These are phyloP conservation scores for Exophiala alcalophila DNA, from an alignment of 2,329 filamentous ascomycete genomes.

Conservation along the genomic window DNA sequence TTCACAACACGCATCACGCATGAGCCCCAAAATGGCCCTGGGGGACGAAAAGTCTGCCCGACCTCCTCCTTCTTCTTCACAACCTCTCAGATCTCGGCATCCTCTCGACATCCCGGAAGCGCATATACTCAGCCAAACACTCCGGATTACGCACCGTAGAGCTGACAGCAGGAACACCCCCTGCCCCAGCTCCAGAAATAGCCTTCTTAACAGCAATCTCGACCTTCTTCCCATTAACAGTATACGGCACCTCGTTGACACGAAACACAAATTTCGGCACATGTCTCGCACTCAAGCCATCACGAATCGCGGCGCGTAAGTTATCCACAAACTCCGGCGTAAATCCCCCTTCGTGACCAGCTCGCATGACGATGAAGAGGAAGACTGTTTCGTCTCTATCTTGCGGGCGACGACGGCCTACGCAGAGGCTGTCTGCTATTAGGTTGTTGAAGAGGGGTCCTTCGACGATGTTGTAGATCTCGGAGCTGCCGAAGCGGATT, in stretches of 20 bases:
- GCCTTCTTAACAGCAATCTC: conserved; percentile 45
- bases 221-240: conserved; percentile 50
- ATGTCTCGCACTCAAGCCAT: conserved; percentile 37
- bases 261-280: conserved; percentile 43
- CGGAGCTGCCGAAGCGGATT: conserved; percentile 47
- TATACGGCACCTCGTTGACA: conserved; percentile 42
- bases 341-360: conserved; percentile 29
- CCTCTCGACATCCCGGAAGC: conserved; percentile 31
- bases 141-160: conserved; percentile 43
- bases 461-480: conserved; percentile 51
- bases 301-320: conserved; percentile 29
- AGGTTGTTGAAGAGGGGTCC: conserved; percentile 32
- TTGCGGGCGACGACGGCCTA: conserved; percentile 37
- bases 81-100: too few relatives aligned
- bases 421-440: conserved; percentile 41
- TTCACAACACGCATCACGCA: too few relatives aligned
- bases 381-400: conserved; percentile 42
- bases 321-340: conserved; percentile 26
- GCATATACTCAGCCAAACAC: conserved; percentile 36
- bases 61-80: too few relatives aligned
- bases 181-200: conserved; percentile 39
- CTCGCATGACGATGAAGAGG: conserved; percentile 40
- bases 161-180: too few relatives aligned
- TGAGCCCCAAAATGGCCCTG: too few relatives aligned
- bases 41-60: too few relatives aligned